phyloP scores from a whole-genome alignment of 2,329 filamentous ascomycete species.

The Paraconiothyrium sp. region DNA sequence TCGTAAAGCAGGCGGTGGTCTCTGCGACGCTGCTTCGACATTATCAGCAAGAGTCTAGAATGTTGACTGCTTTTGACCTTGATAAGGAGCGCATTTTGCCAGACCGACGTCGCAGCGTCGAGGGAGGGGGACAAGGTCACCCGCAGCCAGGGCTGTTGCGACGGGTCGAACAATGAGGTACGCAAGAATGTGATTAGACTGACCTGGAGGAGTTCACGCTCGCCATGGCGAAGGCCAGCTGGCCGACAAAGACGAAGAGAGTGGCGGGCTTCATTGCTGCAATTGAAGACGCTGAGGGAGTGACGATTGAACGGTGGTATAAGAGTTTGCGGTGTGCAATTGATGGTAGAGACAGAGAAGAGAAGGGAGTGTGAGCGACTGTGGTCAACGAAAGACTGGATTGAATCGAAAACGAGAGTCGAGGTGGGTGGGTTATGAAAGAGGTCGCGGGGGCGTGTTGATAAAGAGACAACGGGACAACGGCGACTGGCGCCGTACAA shows the following conservation, averaged over 20 bases:
- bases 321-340: background rate
- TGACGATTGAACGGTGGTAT: background rate
- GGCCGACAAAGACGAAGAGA: constrained; percentile 3
- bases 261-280: constrained; percentile 9
- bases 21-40: background rate
- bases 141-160: constrained; percentile 5
- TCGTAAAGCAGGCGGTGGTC: constrained; percentile 4
- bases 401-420: background rate
- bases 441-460: background rate
- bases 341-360: background rate
- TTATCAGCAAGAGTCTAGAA: background rate
- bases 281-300: constrained; percentile 8
- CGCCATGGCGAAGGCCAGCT: constrained; percentile 7
- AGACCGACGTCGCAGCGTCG: constrained; percentile 18
- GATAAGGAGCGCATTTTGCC: constrained; percentile 18
- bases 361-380: background rate
- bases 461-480: background rate
- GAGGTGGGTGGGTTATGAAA: background rate
- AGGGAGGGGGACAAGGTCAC: background rate
- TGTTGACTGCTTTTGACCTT: background rate
- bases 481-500: background rate
- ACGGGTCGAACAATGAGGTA: background rate
- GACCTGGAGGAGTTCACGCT: background rate
- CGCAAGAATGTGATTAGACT: background rate
- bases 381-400: constrained; percentile 8